Evolutionary conservation across 176 grass and related monocot genomes (phyloP).

Genomic region (Tillandsia leiboldiana): DNA sequence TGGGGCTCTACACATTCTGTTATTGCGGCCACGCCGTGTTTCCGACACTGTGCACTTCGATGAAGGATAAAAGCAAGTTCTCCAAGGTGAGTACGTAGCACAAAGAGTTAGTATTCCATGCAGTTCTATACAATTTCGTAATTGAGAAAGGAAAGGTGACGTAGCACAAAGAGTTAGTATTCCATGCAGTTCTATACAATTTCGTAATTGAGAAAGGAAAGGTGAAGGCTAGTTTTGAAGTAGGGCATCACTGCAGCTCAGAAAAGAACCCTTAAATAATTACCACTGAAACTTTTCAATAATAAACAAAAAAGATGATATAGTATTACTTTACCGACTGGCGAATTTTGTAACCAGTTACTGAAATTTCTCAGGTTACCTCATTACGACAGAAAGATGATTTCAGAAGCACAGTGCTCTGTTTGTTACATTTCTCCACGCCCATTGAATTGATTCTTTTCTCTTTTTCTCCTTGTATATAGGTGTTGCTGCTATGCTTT

Average conservation of each 20-base stretch:
- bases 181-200: neutral
- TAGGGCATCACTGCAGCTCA: neutral
- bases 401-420: too few species aligned
- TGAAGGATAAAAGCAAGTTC: slow-evolving; percentile 61
- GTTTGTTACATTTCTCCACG: too few species aligned
- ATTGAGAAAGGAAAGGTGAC: too few species aligned
- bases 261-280: too few species aligned
- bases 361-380: too few species aligned
- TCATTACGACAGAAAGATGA: too few species aligned
- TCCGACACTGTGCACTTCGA: slow-evolving; percentile 64
- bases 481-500: slow-evolving; percentile 67
- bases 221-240: neutral
- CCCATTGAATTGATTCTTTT: neutral
- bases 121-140: neutral
- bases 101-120: neutral
- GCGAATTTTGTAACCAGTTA: too few species aligned
- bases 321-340: too few species aligned
- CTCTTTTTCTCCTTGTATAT: neutral
- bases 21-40: slow-evolving; percentile 80
- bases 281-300: too few species aligned
- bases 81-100: slow-evolving; percentile 33
- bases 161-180: neutral
- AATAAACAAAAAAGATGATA: too few species aligned
- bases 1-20: slow-evolving; percentile 71
- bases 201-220: too few species aligned